Evolutionary conservation across 2,329 filamentous ascomycete species (phyloP).

Genomic region (Pseudogymnoascus verrucosus): DNA sequence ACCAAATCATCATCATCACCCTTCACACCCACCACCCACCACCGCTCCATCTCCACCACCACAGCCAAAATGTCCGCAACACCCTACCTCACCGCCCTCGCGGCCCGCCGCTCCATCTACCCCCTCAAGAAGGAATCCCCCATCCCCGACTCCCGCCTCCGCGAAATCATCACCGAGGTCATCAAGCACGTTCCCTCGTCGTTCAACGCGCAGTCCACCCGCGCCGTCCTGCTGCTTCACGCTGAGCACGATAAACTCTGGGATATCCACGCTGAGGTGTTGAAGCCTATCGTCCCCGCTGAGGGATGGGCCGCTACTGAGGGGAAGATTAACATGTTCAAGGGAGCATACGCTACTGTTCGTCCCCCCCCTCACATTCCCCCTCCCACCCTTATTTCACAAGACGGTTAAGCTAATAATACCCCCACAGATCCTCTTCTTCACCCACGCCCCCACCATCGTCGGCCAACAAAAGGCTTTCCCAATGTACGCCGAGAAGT

Average conservation of each 20-base stretch:
- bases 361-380: slow-evolving; percentile 25
- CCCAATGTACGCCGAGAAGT: slow-evolving; percentile 68
- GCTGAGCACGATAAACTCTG: slow-evolving; percentile 83
- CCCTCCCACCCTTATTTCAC: too few relatives aligned
- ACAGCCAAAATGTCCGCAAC: slow-evolving; percentile 37
- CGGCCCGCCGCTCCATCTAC: slow-evolving; percentile 63
- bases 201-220: slow-evolving; percentile 85
- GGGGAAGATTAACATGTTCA: slow-evolving; percentile 44
- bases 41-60: slow-evolving; percentile 13
- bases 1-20: background rate
- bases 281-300: slow-evolving; percentile 60
- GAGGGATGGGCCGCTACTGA: slow-evolving; percentile 19
- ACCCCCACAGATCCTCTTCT: slow-evolving; percentile 62
- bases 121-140: slow-evolving; percentile 55
- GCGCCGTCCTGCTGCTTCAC: slow-evolving; percentile 69
- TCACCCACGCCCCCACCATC: slow-evolving; percentile 65
- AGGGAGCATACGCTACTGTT: slow-evolving; percentile 68
- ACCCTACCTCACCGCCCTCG: slow-evolving; percentile 50
- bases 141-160: slow-evolving; percentile 49
- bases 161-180: slow-evolving; percentile 56
- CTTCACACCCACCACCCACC: background rate
- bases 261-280: slow-evolving; percentile 59
- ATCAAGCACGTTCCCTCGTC: slow-evolving; percentile 65
- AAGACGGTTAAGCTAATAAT: too few relatives aligned
- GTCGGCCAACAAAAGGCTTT: slow-evolving; percentile 60